A percentile compares a stretch with the other conserved stretches of the same genome.
phyloP scores from a whole-genome alignment of 164 flowering plant species.

The Buxus sempervirens region DNA sequence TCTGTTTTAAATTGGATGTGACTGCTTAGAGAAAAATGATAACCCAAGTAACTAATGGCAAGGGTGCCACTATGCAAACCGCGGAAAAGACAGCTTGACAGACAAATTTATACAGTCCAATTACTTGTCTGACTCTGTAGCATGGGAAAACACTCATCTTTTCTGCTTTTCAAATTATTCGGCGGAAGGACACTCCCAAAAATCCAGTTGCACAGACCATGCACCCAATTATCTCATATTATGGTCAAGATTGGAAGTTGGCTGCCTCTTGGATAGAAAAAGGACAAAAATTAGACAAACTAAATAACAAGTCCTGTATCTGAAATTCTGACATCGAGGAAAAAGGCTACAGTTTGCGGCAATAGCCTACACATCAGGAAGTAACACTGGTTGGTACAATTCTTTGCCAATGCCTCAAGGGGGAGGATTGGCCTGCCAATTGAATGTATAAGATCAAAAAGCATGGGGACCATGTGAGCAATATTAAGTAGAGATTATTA shows the following conservation, averaged over 20 bases:
- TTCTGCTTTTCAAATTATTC: too few species aligned
- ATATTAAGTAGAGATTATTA: not conserved
- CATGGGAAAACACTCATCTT: too few species aligned
- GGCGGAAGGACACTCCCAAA: not conserved
- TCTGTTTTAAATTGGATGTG: not conserved
- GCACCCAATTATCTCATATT: too few species aligned
- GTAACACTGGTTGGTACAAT: not conserved
- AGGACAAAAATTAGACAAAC: not conserved
- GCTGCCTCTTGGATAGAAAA: not conserved
- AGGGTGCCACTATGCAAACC: too few species aligned
- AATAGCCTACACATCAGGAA: not conserved
- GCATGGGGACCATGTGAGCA: not conserved
- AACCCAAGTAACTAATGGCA: too few species aligned
- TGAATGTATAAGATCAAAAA: not conserved
- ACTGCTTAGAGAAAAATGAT: not conserved
- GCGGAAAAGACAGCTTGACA: too few species aligned
- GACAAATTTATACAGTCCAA: too few species aligned
- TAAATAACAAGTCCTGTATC: not conserved
- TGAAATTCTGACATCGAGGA: not conserved
- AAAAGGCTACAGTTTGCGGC: not conserved
- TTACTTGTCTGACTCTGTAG: too few species aligned
- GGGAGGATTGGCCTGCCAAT: not conserved
- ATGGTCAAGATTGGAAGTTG: not conserved
- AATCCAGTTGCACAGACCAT: not conserved
- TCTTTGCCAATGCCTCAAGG: not conserved